Evolutionary conservation across 1,139 yeast species (phyloP).

Genomic region (Eremothecium gossypii): DNA sequence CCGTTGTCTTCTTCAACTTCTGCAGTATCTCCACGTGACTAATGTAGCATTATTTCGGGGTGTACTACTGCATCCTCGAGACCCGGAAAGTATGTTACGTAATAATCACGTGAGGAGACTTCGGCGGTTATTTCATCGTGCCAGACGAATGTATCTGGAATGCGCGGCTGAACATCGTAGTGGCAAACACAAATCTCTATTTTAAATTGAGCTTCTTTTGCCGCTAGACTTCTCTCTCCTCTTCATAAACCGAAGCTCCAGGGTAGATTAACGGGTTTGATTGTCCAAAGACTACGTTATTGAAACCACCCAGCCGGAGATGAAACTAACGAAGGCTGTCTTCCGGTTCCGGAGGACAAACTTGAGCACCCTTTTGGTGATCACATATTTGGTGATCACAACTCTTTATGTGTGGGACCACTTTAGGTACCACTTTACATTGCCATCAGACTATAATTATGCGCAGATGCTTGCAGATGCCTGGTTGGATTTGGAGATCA

Average conservation of each 20-base stretch:
- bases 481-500: constrained; percentile 64
- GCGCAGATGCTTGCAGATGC: constrained; percentile 39
- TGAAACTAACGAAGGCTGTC: constrained; percentile 10
- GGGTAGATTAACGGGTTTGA: too few species aligned
- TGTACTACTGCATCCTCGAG: too few species aligned
- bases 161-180: background rate
- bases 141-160: background rate
- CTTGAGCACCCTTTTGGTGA: constrained; percentile 20
- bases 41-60: too few species aligned
- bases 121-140: background rate
- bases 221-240: too few species aligned
- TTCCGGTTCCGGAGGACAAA: constrained; percentile 26
- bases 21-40: too few species aligned
- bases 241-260: too few species aligned
- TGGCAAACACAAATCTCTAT: background rate
- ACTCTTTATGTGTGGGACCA: constrained; percentile 16
- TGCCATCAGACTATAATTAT: constrained; percentile 13
- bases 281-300: too few species aligned
- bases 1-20: too few species aligned
- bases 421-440: constrained; percentile 10
- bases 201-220: too few species aligned
- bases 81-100: too few species aligned
- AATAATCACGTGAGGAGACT: too few species aligned
- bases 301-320: background rate
- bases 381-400: constrained; percentile 16